Base-by-base conservation (phyloP, 495 filamentous ascomycete genomes). In the Aeminium ludgeri region DNA sequence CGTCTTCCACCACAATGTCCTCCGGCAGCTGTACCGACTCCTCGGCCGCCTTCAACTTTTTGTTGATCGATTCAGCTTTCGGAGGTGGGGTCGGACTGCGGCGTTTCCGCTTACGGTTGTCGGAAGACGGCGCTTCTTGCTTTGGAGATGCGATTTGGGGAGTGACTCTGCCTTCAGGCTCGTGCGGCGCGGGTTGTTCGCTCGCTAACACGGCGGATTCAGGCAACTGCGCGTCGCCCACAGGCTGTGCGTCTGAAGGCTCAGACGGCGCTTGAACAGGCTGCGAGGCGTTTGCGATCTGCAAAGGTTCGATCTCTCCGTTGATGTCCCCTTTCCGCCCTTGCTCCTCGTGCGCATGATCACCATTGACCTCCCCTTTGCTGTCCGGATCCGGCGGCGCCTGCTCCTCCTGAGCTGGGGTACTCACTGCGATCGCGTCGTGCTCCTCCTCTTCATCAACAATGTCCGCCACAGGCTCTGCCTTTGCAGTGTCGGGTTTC, bases 21-120 rank as follows among this genome's bases (percentile, higher is more conserved):
- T 46, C 38, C 18, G 36, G 25, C 15, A 45, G 41, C 44, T 43
- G 41, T 2, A 28, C 43, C 2, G 29, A 40, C 1, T 44, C 41
- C 13, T 44, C 40, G 13, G 37, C 34, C 32, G 42, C 13, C 35
- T 50, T 52, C 10, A 51, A 42, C 47, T 60, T 60, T 48, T 61
- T 58, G 15, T 39, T 49, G 20, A 59, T 51, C 10, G 46, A 35
- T 20, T 44, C 45, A 17, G 42, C 41, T 4, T 43, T 30, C 1
- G 55, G 48, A 6, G 54, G 43, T 10, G 59, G 53, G 5, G 43
- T 51, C 1, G 39, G 23, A 36, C 59, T 62, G 12, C 58, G 41
- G 30, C 59, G 47, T 50, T 62, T 62, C 13, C 59, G 43, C 56
- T 60, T 60, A 38, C 46, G 39, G 15, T 33, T 59, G 20, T 62